Conservation (phyloP, 148 eudicot species). For the Chenopodium suecicum region DNA sequence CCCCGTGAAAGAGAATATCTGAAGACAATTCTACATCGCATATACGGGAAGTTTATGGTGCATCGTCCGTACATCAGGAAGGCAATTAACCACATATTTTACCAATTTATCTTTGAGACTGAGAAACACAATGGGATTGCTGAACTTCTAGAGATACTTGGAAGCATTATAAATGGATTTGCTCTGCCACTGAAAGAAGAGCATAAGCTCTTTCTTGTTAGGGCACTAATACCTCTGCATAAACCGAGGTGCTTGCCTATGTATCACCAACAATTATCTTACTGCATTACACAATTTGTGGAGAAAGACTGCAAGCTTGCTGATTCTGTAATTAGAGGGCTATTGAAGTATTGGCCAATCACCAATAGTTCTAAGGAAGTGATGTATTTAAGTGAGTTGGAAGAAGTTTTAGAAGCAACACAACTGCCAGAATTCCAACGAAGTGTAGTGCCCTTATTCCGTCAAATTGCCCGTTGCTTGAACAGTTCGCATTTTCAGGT, state of each 20-base stretch:
- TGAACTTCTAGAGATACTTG: conserved; percentile 71
- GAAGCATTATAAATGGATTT: conserved; percentile 80
- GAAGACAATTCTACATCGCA: conserved; percentile 67
- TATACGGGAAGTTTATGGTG: conserved; percentile 80
- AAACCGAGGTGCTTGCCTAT: conserved; percentile 70
- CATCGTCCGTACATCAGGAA: conserved; percentile 73
- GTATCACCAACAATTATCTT: conserved; percentile 76
- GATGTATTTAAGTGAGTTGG: conserved; percentile 66
- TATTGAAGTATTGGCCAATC: conserved; percentile 76
- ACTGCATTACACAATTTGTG: conserved; percentile 70
- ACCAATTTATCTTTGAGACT: conserved; percentile 59
- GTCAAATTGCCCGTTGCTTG: conserved; percentile 62
- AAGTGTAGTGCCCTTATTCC: conserved; percentile 69
- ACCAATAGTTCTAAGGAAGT: conserved; percentile 81
- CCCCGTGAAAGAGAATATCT: conserved; percentile 77
- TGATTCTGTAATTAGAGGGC: conserved; percentile 65
- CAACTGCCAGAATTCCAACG: conserved; percentile 71
- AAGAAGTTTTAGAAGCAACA: conserved; percentile 76
- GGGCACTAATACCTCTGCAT: conserved; percentile 70
- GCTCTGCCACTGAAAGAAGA: conserved; percentile 84
- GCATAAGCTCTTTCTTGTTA: conserved; percentile 63
- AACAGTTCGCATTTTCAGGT: conserved; percentile 77
- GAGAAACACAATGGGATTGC: conserved; percentile 76
- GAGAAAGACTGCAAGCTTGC: conserved; percentile 86
- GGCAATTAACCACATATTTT: conserved; percentile 66